These are phyloP conservation scores for Spizellomyces punctatus DNA, from an alignment of 192 early-diverging fungal species.

Conservation along the genomic window DNA sequence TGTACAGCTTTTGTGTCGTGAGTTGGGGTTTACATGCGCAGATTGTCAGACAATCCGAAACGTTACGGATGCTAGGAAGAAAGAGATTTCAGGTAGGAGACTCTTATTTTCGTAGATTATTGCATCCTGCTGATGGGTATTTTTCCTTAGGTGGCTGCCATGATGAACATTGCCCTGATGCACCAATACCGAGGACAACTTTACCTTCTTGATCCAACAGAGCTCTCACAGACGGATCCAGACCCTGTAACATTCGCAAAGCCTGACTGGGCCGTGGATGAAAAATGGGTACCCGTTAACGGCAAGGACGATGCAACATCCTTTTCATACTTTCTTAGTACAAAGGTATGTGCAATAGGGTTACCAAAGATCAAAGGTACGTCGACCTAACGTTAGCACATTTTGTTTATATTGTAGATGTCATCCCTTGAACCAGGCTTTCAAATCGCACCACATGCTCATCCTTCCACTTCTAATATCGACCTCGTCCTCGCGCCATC, in stretches of 20 bases:
- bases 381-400: too few relatives aligned
- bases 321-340: slow-evolving; percentile 6
- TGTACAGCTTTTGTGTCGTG: slow-evolving; percentile 30
- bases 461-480: slow-evolving; percentile 6
- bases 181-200: slow-evolving; percentile 10
- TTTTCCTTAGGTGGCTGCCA: not conserved
- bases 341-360: not conserved
- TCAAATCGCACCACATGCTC: slow-evolving; percentile 10
- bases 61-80: slow-evolving; percentile 13
- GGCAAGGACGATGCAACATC: not conserved
- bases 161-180: slow-evolving; percentile 3
- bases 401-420: not conserved
- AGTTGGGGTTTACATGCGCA: slow-evolving; percentile 35
- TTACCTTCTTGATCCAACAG: slow-evolving; percentile 11
- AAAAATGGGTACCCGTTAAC: not conserved
- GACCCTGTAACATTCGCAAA: not conserved
- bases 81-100: slow-evolving; percentile 4
- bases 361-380: too few relatives aligned
- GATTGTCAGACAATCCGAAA: slow-evolving; percentile 32
- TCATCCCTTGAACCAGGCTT: slow-evolving; percentile 29
- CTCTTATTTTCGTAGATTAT: not conserved
- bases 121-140: not conserved
- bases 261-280: not conserved
- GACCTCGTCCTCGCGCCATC: slow-evolving; percentile 10
- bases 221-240: slow-evolving; percentile 10